Conservation (phyloP, 1,139 yeast species). For the Geotrichum histeridarum region DNA sequence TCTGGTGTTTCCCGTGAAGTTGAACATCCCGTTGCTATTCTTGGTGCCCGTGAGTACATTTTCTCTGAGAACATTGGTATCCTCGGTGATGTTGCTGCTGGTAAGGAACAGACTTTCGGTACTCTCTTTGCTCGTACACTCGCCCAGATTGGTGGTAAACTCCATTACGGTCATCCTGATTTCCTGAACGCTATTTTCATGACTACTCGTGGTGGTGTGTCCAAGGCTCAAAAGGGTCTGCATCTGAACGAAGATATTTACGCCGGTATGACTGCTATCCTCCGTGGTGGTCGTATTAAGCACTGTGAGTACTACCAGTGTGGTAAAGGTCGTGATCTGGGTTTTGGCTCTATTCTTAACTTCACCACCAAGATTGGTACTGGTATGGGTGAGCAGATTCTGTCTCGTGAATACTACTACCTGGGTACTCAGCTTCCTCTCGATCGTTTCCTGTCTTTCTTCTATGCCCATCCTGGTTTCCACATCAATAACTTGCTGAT, state of each 20-base stretch:
- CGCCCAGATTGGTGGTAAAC: slow-evolving; percentile 97
- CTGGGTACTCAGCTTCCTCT: slow-evolving; percentile 95
- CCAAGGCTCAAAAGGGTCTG: slow-evolving; percentile 97
- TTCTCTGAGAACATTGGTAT: slow-evolving; percentile 99
- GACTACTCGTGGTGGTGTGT: slow-evolving; percentile 99
- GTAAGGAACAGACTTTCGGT: slow-evolving; percentile 99
- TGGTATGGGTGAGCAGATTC: slow-evolving; percentile 99
- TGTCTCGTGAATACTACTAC: slow-evolving; percentile 96
- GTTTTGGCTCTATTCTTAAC: slow-evolving; percentile 96
- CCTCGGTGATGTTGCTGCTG: slow-evolving; percentile 99
- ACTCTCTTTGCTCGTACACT: slow-evolving; percentile 94
- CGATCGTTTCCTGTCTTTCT: slow-evolving; percentile 95
- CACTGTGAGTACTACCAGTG: slow-evolving; percentile 99
- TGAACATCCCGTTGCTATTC: slow-evolving; percentile 87
- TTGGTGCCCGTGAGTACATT: slow-evolving; percentile 98
- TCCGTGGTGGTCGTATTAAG: slow-evolving; percentile 98
- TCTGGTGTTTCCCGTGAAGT: slow-evolving; percentile 36
- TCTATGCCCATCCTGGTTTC: slow-evolving; percentile 99
- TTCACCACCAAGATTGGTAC: slow-evolving; percentile 99
- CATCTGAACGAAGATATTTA: slow-evolving; percentile 98
- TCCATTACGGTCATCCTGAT: slow-evolving; percentile 99
- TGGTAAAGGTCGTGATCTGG: slow-evolving; percentile 99
- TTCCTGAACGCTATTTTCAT: slow-evolving; percentile 88
- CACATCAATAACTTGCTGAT: slow-evolving; percentile 94
- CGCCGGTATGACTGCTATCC: slow-evolving; percentile 96